Evolutionary conservation across 1,284 basidiomycete species (phyloP).

Genomic region (Pisolithus thermaeus): DNA sequence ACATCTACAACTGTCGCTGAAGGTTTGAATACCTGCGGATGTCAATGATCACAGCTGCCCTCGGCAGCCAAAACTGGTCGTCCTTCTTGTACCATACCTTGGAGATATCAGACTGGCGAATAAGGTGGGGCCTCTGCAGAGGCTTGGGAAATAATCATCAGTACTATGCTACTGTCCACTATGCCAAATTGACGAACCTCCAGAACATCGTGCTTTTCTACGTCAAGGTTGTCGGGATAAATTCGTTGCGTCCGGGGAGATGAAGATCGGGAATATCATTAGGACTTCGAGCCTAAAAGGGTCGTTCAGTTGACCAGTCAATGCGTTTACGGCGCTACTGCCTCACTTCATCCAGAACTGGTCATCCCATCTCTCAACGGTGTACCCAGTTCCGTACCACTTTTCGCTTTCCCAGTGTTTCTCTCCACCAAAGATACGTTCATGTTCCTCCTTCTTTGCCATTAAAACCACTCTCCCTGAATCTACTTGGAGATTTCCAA

Average conservation of each 20-base stretch:
- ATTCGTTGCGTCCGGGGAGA: conserved; percentile 84
- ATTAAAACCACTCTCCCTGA: conserved; percentile 74
- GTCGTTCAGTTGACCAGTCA: conserved; percentile 4
- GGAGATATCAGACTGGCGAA: conserved; percentile 67
- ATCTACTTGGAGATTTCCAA: conserved; percentile 31
- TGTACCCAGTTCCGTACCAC: conserved; percentile 85
- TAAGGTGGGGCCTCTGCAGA: conserved; percentile 66
- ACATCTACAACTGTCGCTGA: neutral
- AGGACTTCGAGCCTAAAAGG: conserved; percentile 47
- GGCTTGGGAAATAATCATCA: conserved; percentile 41
- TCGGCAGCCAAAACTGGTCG: conserved; percentile 92
- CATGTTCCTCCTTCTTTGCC: conserved; percentile 66
- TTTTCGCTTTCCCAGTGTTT: conserved; percentile 67
- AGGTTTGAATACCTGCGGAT: conserved; percentile 52
- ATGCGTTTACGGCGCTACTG: neutral
- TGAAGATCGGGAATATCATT: conserved; percentile 66
- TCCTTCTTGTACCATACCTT: conserved; percentile 95
- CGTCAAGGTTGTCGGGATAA: conserved; percentile 85
- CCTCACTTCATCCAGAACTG: conserved; percentile 55
- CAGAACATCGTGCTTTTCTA: conserved; percentile 64
- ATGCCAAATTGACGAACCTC: conserved; percentile 39
- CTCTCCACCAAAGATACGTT: conserved; percentile 45
- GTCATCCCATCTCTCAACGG: conserved; percentile 60
- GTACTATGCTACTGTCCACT: neutral
- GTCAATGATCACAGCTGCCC: conserved; percentile 70